Percentiles rank a stretch among this genome's conserved stretches.
phyloP scores from a whole-genome alignment of 352 stramenopile genomes.

The Phytophthora ohioensis region DNA sequence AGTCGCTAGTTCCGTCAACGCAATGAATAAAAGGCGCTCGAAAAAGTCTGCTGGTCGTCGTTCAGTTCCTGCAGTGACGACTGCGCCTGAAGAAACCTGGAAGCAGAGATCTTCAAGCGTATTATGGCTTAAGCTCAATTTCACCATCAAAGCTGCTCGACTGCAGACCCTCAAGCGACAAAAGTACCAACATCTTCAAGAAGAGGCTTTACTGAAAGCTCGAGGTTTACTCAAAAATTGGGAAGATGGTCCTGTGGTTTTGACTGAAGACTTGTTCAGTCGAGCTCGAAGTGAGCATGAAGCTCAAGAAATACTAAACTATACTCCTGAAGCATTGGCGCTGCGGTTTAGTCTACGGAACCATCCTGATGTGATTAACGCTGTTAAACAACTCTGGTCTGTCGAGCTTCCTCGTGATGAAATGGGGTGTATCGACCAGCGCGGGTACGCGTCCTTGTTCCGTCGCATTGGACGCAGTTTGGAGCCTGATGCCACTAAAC shows the following conservation, averaged over 20 bases:
- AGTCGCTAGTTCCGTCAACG: too few relatives aligned
- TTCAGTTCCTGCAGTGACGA: neutral
- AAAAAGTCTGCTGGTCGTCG: slow-evolving; percentile 27
- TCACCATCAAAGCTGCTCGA: slow-evolving; percentile 70
- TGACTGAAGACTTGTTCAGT: slow-evolving; percentile 70
- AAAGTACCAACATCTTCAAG: slow-evolving; percentile 81
- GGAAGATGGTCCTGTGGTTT: slow-evolving; percentile 65
- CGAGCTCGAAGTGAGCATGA: slow-evolving; percentile 54
- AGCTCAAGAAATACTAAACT: slow-evolving; percentile 68
- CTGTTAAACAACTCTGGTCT: slow-evolving; percentile 63
- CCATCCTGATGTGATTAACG: slow-evolving; percentile 52
- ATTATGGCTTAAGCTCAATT: slow-evolving; percentile 81
- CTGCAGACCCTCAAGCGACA: slow-evolving; percentile 71
- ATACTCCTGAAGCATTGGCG: slow-evolving; percentile 70
- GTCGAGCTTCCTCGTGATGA: slow-evolving; percentile 64
- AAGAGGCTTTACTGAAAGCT: slow-evolving; percentile 68
- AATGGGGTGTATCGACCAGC: slow-evolving; percentile 69
- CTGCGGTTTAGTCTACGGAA: slow-evolving; percentile 76
- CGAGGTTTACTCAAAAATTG: slow-evolving; percentile 72
- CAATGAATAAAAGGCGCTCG: slow-evolving; percentile 19
- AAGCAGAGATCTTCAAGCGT: slow-evolving; percentile 52
- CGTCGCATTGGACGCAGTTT: slow-evolving; percentile 65
- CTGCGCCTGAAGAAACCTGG: slow-evolving; percentile 20
- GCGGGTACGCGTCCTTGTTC: slow-evolving; percentile 62
- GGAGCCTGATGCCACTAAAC: slow-evolving; percentile 48